Percentiles rank a stretch among this genome's conserved stretches.
Conservation (phyloP, 257 asterid genomes). For the Solanum chilense region DNA sequence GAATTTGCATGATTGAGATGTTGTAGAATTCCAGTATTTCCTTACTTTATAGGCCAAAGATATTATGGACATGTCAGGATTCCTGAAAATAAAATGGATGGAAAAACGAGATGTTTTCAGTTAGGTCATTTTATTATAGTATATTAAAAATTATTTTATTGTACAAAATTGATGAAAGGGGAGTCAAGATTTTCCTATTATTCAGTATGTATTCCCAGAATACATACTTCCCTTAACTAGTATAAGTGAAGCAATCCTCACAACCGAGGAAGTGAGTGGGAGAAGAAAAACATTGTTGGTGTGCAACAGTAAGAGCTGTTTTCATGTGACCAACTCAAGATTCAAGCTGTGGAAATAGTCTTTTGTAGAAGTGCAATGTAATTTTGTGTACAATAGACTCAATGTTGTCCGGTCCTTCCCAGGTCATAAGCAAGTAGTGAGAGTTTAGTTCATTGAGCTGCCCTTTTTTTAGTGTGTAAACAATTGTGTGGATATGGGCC, state of each 20-base stretch:
- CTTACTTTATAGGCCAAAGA: not conserved
- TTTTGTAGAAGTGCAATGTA: not conserved
- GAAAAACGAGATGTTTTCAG: not conserved
- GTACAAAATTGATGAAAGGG: not conserved
- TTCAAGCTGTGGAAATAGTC: not conserved
- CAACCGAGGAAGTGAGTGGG: not conserved
- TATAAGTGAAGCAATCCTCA: not conserved
- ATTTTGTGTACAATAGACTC: not conserved
- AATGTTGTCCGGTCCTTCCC: not conserved
- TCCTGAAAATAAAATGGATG: not conserved
- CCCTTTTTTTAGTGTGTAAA: not conserved
- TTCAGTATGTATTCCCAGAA: not conserved
- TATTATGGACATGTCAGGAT: not conserved
- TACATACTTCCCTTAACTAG: not conserved
- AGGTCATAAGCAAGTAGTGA: not conserved
- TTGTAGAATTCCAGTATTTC: not conserved
- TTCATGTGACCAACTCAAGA: not conserved
- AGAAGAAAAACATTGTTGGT: not conserved
- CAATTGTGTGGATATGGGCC: not conserved
- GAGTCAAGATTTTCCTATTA: not conserved
- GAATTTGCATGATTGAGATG: not conserved
- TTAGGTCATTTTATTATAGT: not conserved
- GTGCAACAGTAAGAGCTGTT: not conserved
- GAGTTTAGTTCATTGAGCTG: not conserved
- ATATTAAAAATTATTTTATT: not conserved